Conservation (phyloP, 345 rosid species). For the Eutrema japonicum region DNA sequence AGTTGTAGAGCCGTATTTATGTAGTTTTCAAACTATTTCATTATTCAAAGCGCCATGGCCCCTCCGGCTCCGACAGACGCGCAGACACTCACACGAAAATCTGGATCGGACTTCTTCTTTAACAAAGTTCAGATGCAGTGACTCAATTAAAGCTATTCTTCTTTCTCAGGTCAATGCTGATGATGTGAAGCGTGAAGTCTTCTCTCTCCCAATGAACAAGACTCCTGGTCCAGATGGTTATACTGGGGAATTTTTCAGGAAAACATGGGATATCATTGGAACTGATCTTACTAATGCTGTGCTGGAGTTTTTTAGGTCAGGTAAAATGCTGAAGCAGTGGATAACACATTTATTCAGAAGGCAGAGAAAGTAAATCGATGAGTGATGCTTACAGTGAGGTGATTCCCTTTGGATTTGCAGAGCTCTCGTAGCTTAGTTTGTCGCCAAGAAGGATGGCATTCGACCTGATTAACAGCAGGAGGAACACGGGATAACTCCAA, state of each 20-base stretch:
- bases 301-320: neutral
- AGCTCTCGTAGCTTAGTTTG: slow-evolving; percentile 65
- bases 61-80: too few species aligned
- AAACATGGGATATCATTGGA: neutral
- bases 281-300: neutral
- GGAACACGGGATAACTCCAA: slow-evolving; percentile 69
- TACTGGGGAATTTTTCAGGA: neutral
- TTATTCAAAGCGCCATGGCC: too few species aligned
- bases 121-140: too few species aligned
- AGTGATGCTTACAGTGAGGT: slow-evolving; percentile 49
- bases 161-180: neutral
- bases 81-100: too few species aligned
- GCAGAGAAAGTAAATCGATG: neutral
- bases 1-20: too few species aligned
- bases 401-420: slow-evolving; percentile 79
- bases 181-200: neutral
- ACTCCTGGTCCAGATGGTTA: neutral
- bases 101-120: too few species aligned
- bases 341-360: neutral
- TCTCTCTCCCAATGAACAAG: neutral
- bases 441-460: slow-evolving; percentile 84
- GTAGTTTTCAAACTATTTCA: too few species aligned
- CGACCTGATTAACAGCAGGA: slow-evolving; percentile 87
- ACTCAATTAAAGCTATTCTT: too few species aligned
- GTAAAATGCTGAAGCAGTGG: neutral